Evolutionary conservation across 805 yeast genomes (phyloP).

Genomic region (Wickerhamiella dianesei): DNA sequence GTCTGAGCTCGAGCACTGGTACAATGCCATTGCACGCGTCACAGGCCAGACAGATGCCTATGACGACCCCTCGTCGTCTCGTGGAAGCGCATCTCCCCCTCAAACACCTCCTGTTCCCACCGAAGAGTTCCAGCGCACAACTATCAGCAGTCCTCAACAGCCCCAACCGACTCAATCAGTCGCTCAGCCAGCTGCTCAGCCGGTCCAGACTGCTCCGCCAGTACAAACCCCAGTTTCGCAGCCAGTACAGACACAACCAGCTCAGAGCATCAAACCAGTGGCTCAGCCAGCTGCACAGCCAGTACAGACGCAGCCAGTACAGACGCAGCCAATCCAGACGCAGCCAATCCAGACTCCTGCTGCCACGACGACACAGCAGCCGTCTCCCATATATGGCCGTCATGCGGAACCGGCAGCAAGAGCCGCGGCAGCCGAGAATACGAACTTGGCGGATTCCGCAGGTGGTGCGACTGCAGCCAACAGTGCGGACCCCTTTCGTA

Average conservation of each 20-base stretch:
- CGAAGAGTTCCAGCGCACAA: background rate
- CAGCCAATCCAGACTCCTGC: conserved; percentile 9
- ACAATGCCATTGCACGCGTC: conserved; percentile 25
- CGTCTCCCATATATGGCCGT: background rate
- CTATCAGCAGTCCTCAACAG: no score
- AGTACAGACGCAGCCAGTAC: background rate
- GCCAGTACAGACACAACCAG: background rate
- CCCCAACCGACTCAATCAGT: no score
- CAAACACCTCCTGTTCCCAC: conserved; percentile 1
- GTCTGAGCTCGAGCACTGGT: conserved; percentile 37
- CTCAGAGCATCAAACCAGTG: no score
- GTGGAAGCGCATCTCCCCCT: conserved; percentile 6
- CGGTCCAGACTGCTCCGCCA: no score
- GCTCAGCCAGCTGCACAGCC: background rate
- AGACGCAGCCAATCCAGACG: background rate
- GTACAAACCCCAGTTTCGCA: background rate
- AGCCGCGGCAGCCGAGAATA: no score
- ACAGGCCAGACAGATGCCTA: conserved; percentile 10
- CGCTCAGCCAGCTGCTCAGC: no score
- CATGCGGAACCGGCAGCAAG: background rate
- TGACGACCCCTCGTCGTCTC: conserved; percentile 8
- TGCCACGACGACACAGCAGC: conserved; percentile 6
- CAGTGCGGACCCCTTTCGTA: background rate
- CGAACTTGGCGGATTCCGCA: background rate
- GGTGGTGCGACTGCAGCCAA: no score